phyloP scores from a whole-genome alignment of 2,329 filamentous ascomycete species.

The Claviceps humidiphila region DNA sequence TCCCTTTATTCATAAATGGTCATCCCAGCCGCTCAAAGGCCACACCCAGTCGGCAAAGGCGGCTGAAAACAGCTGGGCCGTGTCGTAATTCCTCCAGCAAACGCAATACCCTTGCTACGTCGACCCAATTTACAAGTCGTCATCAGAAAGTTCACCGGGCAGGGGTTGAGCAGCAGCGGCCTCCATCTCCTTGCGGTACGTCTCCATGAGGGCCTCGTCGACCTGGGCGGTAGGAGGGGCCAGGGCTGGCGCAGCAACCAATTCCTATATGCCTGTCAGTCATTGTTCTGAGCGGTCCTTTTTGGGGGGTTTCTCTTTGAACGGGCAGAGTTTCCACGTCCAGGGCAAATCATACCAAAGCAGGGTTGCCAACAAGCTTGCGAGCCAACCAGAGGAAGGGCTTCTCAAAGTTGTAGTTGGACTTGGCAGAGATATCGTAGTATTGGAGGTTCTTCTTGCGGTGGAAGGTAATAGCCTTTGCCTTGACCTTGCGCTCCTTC shows the following conservation, averaged over 20 bases:
- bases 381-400: slow-evolving; percentile 98
- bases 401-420: slow-evolving; percentile 99
- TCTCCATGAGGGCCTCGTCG: slow-evolving; percentile 65
- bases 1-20: slow-evolving; percentile 25
- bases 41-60: slow-evolving; percentile 12
- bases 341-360: slow-evolving; percentile 10
- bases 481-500: slow-evolving; percentile 99
- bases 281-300: neutral
- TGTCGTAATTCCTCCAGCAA: slow-evolving; percentile 13
- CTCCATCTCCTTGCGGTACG: slow-evolving; percentile 84
- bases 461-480: slow-evolving; percentile 99
- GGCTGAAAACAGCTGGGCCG: slow-evolving; percentile 12
- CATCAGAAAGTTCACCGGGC: slow-evolving; percentile 84
- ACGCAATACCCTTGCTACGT: slow-evolving; percentile 5
- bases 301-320: too few relatives aligned
- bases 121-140: slow-evolving; percentile 40
- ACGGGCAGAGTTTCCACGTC: neutral
- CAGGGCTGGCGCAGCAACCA: slow-evolving; percentile 88
- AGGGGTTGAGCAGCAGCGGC: slow-evolving; percentile 71
- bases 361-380: slow-evolving; percentile 91
- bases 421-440: slow-evolving; percentile 99
- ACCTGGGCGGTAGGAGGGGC: slow-evolving; percentile 87
- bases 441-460: slow-evolving; percentile 99
- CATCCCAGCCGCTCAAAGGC: slow-evolving; percentile 21
- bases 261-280: slow-evolving; percentile 51